Evolutionary conservation across 768 basidiomycete genomes (phyloP), one percentile per base, ranked within the genome.

Genomic region (Amanita exitialis): DNA sequence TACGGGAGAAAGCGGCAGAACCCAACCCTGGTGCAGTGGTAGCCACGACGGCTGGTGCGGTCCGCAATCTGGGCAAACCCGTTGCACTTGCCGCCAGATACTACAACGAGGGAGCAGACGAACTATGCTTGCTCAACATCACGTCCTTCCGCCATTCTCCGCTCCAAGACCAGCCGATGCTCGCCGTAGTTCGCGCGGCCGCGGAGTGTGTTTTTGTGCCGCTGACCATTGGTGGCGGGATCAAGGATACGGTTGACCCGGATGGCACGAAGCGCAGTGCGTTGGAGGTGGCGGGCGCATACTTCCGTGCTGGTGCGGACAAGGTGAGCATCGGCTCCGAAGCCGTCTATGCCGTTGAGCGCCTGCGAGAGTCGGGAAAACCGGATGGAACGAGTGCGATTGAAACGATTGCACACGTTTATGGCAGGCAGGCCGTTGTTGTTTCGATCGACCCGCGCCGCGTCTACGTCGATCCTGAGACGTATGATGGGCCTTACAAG

Each of bases 71-170:
- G 44, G 96, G 96, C 47, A 98, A 96, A 69, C 96, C 96, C 16
- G 90, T 99, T 59, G 81, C 89, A 25, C 82, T 98, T 53, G 86
- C 94, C 2, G 78, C 76, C 44, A 81, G 79, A 57, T 98, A 99
- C 70, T 98, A 85, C 68, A 64, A 70, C 9, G 79, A 82, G 28
- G 93, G 93, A 28, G 95, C 95, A 42, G 96, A 99, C 66, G 96
- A 99, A 68, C 74, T 99, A 32, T 96, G 92, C 64, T 82, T 99
- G 56, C 85, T 99, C 64, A 99, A 99, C 69, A 99, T 99, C 74
- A 99, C 96, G 13, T 96, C 95, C 55, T 99, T 99, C 80, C 89
- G 96, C 54, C 86, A 89, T 61, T 97, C 92, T 12, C 94, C 96
- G 1, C 75, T 99, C 32, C 83, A 76, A 39, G 96, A 98, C 67